These are phyloP conservation scores for Selaginella tamariscina DNA, from an alignment of 75 land plant genomes.

Conservation along the genomic window DNA sequence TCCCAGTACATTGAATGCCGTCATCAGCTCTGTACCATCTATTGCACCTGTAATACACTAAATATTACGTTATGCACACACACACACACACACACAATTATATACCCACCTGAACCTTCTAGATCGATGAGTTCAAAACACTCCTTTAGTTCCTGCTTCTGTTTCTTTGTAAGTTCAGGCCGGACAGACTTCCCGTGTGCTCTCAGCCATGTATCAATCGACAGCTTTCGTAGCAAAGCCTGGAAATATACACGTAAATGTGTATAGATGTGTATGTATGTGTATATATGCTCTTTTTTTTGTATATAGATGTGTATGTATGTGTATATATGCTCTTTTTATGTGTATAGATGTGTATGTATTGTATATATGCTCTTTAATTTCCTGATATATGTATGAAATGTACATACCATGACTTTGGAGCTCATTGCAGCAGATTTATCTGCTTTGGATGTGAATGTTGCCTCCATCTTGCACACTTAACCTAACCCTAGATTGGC, in stretches of 20 bases:
- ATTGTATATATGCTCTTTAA: too few species aligned
- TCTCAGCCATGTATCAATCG: slow-evolving; percentile 15
- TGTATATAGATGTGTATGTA: too few species aligned
- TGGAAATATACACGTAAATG: slow-evolving; percentile 4
- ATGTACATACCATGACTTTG: not conserved
- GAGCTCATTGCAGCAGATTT: not conserved
- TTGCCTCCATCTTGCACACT: too few species aligned
- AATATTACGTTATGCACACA: too few species aligned
- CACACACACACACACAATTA: too few species aligned
- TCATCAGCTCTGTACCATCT: not conserved
- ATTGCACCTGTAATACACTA: slow-evolving; percentile 15
- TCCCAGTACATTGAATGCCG: slow-evolving; percentile 9
- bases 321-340: too few species aligned
- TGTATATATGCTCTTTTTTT: too few species aligned
- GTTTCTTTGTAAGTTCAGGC: slow-evolving; percentile 14
- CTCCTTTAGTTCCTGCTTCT: slow-evolving; percentile 13
- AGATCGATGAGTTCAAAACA: slow-evolving; percentile 13
- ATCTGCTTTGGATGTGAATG: too few species aligned
- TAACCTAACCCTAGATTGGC: too few species aligned
- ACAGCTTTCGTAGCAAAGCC: slow-evolving; percentile 14
- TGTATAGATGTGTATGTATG: too few species aligned
- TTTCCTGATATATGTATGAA: not conserved
- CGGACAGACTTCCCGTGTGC: slow-evolving; percentile 14
- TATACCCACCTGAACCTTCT: slow-evolving; percentile 12
- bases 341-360: too few species aligned